Evolutionary conservation across 371 early-diverging fungal species (phyloP), one percentile per base, ranked within the genome.

Genomic region (Lichtheimia corymbifera): DNA sequence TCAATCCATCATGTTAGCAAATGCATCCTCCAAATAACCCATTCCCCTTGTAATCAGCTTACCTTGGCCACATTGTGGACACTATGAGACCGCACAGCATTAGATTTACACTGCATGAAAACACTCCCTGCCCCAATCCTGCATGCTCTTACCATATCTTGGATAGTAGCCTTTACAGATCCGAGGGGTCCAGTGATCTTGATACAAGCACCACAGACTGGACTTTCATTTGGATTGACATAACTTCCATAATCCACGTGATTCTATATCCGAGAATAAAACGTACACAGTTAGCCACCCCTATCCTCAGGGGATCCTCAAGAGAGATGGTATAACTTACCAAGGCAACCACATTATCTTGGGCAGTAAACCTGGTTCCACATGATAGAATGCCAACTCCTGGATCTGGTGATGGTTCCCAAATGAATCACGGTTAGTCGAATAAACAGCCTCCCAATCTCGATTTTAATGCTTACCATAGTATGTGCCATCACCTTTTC

Each of bases 401-500:
- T 50, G 79, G 79, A 65, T 79, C 79, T 77, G 22, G 22, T 2
- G 56, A 20, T 15, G 25, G 15, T 41, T 6, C 11, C 11, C 14
- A n/a, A 51, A n/a, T 52, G 13, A 35, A 17, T 60, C 24, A 9
- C 2, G 3, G 11, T 18, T 51, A 17, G 25, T 15, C 18, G 43
- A 17, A 5, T 24, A 20, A 14, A 5, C 5, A 41, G 41, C 41
- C 0, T 14, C 41, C 9, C 9, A 11, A 28, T 28, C 28, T 5
- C 28, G 22, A 27, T 11, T 11, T 11, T 25, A 12, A n/a, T 24
- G 2, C 58, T 45, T 68, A 71, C 79, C 79, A 47, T 79, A 79
- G 51, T 79, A 79, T 12, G 80, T 79, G 15, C 77, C 80, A 59
- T 79, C 80, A 0, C 80, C 80, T 64, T 70, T 58, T 5, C 80